Base-by-base conservation (phyloP, 768 basidiomycete genomes). In the Lentinula boryana region DNA sequence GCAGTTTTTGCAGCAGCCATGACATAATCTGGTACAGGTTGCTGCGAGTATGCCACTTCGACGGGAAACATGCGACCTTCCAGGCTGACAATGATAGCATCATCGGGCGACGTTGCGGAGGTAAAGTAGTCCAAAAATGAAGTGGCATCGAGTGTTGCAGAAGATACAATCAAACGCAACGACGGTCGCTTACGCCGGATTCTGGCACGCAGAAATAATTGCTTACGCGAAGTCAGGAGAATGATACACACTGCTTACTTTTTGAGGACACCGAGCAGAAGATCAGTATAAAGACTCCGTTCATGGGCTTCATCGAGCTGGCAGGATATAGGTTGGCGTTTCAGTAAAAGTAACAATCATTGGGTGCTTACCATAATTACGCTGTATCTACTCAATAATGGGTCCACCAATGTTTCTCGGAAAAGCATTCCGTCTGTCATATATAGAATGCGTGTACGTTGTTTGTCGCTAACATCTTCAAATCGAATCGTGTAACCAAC, bases 361-460 rank as follows among this genome's bases (percentile, higher is more conserved):
- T 41, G 23, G 16, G 4, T 61, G 71, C 80, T 52, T 65, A 89
- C 94, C 95, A 99, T 98, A 63, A 98, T 89, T 9, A 95, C 93
- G 68, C 93, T 96, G 68, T 95, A 98, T 27, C 88, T 86, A 69
- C 89, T 93, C 56, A 99, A 80, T 32, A 98, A 73, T 16, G 97
- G 97, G 69, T 99, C 96, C 40, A 95, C 78, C 67, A 98, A 82
- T 23, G 89, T 88, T 75, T 98, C 95, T 62, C 95, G 85, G 71
- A 98, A 98, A 40, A 99, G 85, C 87, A 98, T 95, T 49, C 97
- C 97, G 71, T 99, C 97, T 35, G 97, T 99, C 84, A 98, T 83
- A 72, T 98, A 99, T 44, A 94, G 81, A 71, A 99, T 92, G 31
- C 92, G 83, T 1, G 97, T 98, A 56, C 84, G 79, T 32, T 89